Conservation (phyloP, 139 green algal species). For the Chlamydomonas sp. region DNA sequence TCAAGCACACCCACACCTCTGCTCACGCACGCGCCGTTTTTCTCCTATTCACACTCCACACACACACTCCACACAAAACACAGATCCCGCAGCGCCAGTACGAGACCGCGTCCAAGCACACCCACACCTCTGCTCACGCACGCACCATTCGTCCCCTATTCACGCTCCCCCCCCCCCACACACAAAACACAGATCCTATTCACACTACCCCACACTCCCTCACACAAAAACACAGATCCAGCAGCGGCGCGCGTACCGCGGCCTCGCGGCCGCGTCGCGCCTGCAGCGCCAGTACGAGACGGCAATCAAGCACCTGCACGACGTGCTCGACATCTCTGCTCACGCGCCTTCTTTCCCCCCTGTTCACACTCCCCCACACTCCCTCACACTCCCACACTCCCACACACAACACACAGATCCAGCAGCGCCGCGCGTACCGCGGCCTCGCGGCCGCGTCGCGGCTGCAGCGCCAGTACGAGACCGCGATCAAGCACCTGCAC, state of each 20-base stretch:
- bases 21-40: too few species aligned
- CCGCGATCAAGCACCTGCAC: conserved; percentile 79
- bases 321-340: conserved; percentile 76
- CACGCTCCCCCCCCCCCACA: too few species aligned
- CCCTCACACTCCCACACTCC: too few species aligned
- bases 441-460: conserved; percentile 72
- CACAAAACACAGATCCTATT: too few species aligned
- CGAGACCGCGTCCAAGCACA: conserved; percentile 75
- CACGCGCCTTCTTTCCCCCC: neutral
- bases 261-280: conserved; percentile 68
- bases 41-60: too few species aligned
- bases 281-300: conserved; percentile 57
- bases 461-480: conserved; percentile 55
- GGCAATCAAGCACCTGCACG: conserved; percentile 79
- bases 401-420: too few species aligned
- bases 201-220: neutral
- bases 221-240: conserved; percentile 36
- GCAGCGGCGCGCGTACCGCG: conserved; percentile 74
- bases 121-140: conserved; percentile 65
- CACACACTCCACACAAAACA: too few species aligned
- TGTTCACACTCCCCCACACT: too few species aligned
- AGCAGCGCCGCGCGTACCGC: conserved; percentile 77
- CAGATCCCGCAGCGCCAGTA: conserved; percentile 75
- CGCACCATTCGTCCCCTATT: too few species aligned
- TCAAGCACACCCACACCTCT: too few species aligned